phyloP scores from a whole-genome alignment of 2,329 filamentous ascomycete genomes.

The Verticillium nubilum region DNA sequence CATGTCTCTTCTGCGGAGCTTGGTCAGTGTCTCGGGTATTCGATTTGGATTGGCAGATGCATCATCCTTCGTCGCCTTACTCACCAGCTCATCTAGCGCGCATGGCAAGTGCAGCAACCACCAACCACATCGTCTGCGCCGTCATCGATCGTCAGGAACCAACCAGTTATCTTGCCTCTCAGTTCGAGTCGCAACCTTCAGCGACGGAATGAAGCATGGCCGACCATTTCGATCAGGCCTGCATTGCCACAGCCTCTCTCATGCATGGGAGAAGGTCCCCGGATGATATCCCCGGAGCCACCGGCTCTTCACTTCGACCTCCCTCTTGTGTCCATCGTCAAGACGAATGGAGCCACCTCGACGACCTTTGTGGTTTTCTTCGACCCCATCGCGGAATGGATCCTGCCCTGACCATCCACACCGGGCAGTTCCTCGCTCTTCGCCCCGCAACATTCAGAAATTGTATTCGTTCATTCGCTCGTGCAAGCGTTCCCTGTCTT shows the following conservation, averaged over 20 bases:
- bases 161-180: not conserved
- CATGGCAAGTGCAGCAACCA: not conserved
- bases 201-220: not conserved
- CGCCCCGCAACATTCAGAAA: not conserved
- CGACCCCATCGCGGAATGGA: not conserved
- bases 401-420: not conserved
- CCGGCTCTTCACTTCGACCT: not conserved
- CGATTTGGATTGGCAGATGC: not conserved
- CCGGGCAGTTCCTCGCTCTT: not conserved
- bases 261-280: not conserved
- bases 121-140: not conserved
- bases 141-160: conserved; percentile 1
- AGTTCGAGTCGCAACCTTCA: not conserved
- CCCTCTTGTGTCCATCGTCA: not conserved
- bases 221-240: not conserved
- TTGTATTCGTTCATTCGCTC: conserved; percentile 5
- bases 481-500: conserved; percentile 11
- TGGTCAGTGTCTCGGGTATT: not conserved
- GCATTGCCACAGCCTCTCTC: not conserved
- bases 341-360: conserved; percentile 12
- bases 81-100: not conserved
- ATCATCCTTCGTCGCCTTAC: not conserved
- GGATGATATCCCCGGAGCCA: not conserved
- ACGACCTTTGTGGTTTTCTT: conserved; percentile 3
- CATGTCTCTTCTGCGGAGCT: not conserved